Evolutionary conservation across 2,329 filamentous ascomycete genomes (phyloP).

Genomic region (Botrytis byssoidea): DNA sequence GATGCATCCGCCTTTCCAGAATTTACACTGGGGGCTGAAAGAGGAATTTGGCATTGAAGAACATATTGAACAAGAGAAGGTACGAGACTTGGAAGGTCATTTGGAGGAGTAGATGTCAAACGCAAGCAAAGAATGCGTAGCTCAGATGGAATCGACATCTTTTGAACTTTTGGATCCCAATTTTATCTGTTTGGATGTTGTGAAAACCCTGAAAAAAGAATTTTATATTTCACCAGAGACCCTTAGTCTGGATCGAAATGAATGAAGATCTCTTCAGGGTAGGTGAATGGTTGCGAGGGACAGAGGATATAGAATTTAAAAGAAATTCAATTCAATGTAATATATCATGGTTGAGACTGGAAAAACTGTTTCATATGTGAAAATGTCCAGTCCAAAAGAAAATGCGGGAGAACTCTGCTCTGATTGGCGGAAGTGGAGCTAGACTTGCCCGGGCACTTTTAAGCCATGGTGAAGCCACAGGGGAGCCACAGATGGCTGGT

Average conservation of each 20-base stretch:
- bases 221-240: neutral
- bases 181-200: neutral
- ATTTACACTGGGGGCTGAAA: constrained; percentile 62
- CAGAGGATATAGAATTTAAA: neutral
- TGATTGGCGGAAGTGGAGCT: neutral
- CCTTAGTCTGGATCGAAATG: neutral
- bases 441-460: neutral
- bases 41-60: constrained; percentile 54
- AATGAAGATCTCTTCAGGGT: neutral
- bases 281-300: neutral
- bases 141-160: constrained; percentile 49
- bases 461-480: neutral
- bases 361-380: neutral
- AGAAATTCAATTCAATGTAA: neutral
- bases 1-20: constrained; percentile 59
- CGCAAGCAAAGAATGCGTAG: constrained; percentile 65
- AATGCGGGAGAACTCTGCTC: neutral
- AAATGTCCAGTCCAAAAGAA: neutral
- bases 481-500: neutral
- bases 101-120: constrained; percentile 68
- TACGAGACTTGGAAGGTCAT: constrained; percentile 71
- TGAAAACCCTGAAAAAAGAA: neutral
- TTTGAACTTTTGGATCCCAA: neutral
- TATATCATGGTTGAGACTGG: neutral
- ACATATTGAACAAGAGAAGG: constrained; percentile 65